Evolutionary conservation across 2,329 filamentous ascomycete species (phyloP).

Genomic region (Trichoderma koningiopsis): DNA sequence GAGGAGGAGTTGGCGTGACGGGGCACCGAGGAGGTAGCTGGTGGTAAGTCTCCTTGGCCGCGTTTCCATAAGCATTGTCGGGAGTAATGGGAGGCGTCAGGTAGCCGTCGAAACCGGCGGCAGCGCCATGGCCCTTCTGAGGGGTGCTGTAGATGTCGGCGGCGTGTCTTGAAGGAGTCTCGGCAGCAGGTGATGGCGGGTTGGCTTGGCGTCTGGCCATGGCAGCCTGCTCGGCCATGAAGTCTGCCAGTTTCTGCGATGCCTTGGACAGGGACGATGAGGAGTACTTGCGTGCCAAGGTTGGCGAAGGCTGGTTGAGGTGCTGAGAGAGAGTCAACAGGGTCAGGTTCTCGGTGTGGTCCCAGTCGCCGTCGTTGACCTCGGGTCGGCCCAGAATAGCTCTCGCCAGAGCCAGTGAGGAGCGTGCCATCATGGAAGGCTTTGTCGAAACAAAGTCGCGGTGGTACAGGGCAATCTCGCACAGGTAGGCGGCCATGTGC

Average conservation of each 20-base stretch:
- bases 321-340: constrained; percentile 62
- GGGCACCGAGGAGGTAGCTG: constrained; percentile 58
- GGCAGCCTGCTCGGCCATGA: constrained; percentile 61
- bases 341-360: constrained; percentile 69
- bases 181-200: constrained; percentile 63
- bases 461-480: constrained; percentile 94
- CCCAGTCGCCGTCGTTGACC: constrained; percentile 75
- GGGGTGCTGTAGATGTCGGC: constrained; percentile 74
- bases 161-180: constrained; percentile 54
- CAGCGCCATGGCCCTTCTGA: constrained; percentile 69
- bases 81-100: constrained; percentile 86
- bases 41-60: constrained; percentile 52
- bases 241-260: constrained; percentile 58
- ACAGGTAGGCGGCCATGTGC: constrained; percentile 91
- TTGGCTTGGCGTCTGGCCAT: constrained; percentile 51
- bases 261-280: constrained; percentile 56
- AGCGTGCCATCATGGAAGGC: constrained; percentile 86
- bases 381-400: constrained; percentile 83
- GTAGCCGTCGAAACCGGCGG: constrained; percentile 71
- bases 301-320: constrained; percentile 60
- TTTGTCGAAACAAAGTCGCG: constrained; percentile 93
- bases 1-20: constrained; percentile 63
- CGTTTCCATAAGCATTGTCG: constrained; percentile 61
- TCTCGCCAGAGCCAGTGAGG: constrained; percentile 81
- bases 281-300: constrained; percentile 62